Conservation (phyloP, 805 yeast genomes). For the Cyberlindnera samutprakarnensis region DNA sequence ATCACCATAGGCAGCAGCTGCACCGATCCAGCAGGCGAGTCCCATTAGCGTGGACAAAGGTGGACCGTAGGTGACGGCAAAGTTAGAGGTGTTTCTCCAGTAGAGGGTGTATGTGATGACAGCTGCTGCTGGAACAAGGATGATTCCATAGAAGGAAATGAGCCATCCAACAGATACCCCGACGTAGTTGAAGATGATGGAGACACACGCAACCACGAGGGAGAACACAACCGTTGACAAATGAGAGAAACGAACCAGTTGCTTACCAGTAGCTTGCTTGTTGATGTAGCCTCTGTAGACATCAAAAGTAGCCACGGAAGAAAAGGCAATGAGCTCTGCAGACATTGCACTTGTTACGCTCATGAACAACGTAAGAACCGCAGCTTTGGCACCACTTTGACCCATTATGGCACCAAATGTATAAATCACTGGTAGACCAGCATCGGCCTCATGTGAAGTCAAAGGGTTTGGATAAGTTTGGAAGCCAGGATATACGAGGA, state of each 20-base stretch:
- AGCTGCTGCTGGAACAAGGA: slow-evolving; percentile 30
- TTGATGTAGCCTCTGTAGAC: slow-evolving; percentile 32
- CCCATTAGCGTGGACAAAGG: slow-evolving; percentile 21
- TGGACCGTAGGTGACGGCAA: slow-evolving; percentile 18
- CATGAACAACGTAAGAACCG: slow-evolving; percentile 33
- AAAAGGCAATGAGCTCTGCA: slow-evolving; percentile 35
- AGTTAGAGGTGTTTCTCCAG: slow-evolving; percentile 17
- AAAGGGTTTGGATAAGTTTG: slow-evolving; percentile 35
- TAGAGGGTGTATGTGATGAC: slow-evolving; percentile 29
- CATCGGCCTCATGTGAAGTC: slow-evolving; percentile 29
- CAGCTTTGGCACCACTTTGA: slow-evolving; percentile 34
- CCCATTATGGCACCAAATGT: slow-evolving; percentile 41
- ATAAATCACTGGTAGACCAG: slow-evolving; percentile 31
- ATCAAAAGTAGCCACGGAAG: slow-evolving; percentile 33
- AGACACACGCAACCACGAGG: slow-evolving; percentile 30
- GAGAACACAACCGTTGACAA: slow-evolving; percentile 30
- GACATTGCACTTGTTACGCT: slow-evolving; percentile 36
- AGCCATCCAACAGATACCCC: slow-evolving; percentile 37
- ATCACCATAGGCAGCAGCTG: slow-evolving; percentile 16
- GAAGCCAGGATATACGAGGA: slow-evolving; percentile 25
- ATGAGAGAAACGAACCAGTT: slow-evolving; percentile 29
- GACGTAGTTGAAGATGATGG: slow-evolving; percentile 33
- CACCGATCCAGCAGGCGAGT: slow-evolving; percentile 20
- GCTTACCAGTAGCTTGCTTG: slow-evolving; percentile 31
- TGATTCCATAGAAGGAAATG: slow-evolving; percentile 31